Percentiles rank a stretch among this genome's conserved stretches.
Conservation (phyloP, 257 asterid species). For the Solanum pimpinellifolium region DNA sequence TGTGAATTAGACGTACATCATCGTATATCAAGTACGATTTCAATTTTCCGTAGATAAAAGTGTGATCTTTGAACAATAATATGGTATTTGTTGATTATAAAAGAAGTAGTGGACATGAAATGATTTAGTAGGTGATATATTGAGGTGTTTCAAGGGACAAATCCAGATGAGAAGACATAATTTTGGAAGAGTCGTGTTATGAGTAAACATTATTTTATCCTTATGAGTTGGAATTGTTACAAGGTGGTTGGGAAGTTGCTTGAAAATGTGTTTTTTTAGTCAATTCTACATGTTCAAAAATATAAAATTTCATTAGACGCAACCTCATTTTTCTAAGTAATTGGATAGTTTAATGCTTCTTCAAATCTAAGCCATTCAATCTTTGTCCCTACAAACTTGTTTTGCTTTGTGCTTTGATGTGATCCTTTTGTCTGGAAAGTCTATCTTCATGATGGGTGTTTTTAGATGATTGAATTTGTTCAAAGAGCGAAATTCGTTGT, state of each 20-base stretch:
- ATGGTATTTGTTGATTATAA: background rate
- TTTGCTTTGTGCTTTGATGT: background rate
- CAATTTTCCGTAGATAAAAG: background rate
- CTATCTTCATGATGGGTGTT: too few species aligned
- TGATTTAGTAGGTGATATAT: background rate
- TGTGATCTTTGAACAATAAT: background rate
- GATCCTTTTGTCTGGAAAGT: too few species aligned
- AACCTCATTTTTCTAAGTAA: background rate
- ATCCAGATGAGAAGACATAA: background rate
- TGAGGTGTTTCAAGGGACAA: background rate
- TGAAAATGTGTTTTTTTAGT: background rate
- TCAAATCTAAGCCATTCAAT: background rate
- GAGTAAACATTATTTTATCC: background rate
- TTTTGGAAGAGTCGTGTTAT: background rate
- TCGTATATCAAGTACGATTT: background rate
- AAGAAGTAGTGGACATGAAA: background rate
- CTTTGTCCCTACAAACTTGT: background rate
- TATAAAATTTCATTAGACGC: background rate
- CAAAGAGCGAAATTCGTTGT: too few species aligned
- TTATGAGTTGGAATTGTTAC: background rate
- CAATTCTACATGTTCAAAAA: background rate
- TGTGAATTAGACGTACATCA: background rate
- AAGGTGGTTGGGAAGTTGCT: background rate
- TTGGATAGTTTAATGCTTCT: background rate
- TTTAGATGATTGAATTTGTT: too few species aligned